Evolutionary conservation across 352 stramenopile species (phyloP).

Genomic region (Thraustotheca clavata): DNA sequence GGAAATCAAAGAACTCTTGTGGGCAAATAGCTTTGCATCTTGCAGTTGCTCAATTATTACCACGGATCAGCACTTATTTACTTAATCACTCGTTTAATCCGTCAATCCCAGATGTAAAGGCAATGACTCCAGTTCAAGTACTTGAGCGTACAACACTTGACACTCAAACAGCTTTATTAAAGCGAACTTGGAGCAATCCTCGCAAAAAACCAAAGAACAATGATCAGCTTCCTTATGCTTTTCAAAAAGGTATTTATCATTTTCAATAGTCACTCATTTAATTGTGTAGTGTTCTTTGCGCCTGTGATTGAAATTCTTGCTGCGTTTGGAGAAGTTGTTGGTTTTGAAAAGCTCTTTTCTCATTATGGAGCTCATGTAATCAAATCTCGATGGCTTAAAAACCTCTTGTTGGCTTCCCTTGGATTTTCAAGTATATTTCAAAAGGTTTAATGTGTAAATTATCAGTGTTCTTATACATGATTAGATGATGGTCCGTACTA

Average conservation of each 20-base stretch:
- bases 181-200: not conserved
- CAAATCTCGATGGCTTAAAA: conserved; percentile 6
- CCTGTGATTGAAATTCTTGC: not conserved
- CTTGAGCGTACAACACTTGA: not conserved
- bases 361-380: not conserved
- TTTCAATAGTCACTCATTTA: not conserved
- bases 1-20: not conserved
- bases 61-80: not conserved
- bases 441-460: conserved; percentile 13
- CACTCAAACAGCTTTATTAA: not conserved
- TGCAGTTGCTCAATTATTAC: not conserved
- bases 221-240: not conserved
- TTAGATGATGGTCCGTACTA: not conserved
- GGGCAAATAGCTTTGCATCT: conserved; percentile 13
- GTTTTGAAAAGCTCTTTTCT: conserved; percentile 1
- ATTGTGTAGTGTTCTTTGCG: not conserved
- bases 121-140: conserved; percentile 1
- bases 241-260: not conserved
- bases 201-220: not conserved
- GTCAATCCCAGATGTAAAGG: not conserved
- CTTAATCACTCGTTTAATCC: not conserved
- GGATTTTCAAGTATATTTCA: not conserved
- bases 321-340: not conserved
- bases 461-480: not conserved
- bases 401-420: not conserved